Base-by-base conservation (phyloP, 139 green algal genomes). In the Asterochloris erici region DNA sequence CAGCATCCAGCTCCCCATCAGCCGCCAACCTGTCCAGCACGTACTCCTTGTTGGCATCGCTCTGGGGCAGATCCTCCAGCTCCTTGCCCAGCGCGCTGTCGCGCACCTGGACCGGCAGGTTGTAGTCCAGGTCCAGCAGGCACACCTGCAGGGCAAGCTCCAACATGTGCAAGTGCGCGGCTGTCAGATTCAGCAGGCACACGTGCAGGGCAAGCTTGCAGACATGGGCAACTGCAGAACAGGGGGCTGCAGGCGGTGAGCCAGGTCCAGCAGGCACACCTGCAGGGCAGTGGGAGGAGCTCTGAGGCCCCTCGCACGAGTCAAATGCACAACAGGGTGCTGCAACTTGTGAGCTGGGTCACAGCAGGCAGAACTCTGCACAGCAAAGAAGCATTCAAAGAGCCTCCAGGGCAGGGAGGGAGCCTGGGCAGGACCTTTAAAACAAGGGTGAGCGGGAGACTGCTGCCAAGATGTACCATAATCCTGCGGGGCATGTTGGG, bases 101-200 rank as follows among this genome's bases (percentile, higher is more conserved):
- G 4, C 93, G 90, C 29, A 98, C 96, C 88, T 98, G 92, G 54
- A 98, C 96, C 4, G 96, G 96, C 78, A 99, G 84, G 81, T 92
- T 93, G 84, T 99, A 99, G 63, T 98, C 94, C 85, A 99, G 87
- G 77, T 99, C 97, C 77, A 99, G 86, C 75, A 99, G 85, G 90
- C 97, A 99, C 6, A 98, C 94, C 93, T 97, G 91, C 15, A 69
- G 60, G 15, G 15, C 21, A 19, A 77, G 24, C 23, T 23, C 6
- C 4, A 2, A 73, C 66, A 23, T 73, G 19, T n/a, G n/a, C n/a
- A n/a, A n/a, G n/a, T n/a, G n/a, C n/a, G n/a, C n/a, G n/a, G n/a
- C n/a, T n/a, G n/a, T n/a, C 85, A 99, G 87, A 79, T 99, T 97
- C 77, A 99, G 86, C 75, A 99, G 85, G 90, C 97, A 99, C 4